Evolutionary conservation across 129 eudicot genomes (phyloP), one percentile per base, ranked within the genome.

Genomic region (Mikania micrantha): DNA sequence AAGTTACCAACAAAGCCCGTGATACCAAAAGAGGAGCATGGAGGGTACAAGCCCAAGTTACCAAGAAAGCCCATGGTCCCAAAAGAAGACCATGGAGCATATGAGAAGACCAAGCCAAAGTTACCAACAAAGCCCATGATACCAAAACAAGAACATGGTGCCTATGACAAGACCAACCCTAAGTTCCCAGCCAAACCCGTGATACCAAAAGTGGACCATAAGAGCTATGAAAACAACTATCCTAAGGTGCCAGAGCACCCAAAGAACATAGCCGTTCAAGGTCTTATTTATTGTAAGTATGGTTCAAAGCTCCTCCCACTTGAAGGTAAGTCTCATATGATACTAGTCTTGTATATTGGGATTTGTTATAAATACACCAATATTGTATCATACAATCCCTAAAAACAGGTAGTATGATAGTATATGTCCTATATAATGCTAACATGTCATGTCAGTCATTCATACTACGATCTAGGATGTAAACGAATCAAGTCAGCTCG

Each of bases 231-330:
- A 4, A 25, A 16, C 8, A 7, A n/a, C 49, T 1, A 32, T 35
- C 73, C 73, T 49, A 53, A 52, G 53, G 3, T 70, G 41, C 27
- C 53, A 3, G 73, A 75, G 63, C 67, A 76, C 17, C 85, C 82
- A 2, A 39, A 50, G 13, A 73, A 73, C 66, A 69, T 85, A 16
- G 77, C 78, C 3, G 77, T 82, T 54, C 91, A 85, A 66, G 91
- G 91, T n/a, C 60, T 82, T 49, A 70, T 85, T 39, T 85, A 82
- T 19, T 85, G 88, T 63, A 85, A 82, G 32, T 79, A 72, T 17
- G 78, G 77, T 59, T 44, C 78, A 19, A 64, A 79, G 31, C 65
- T 73, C 56, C 61, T 66, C 69, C 87, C 83, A 29, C 80, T 82
- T 58, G 74, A 79, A 76, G 91, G 91, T 84, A 64, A 4, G 56